Conservation (phyloP, 2,329 filamentous ascomycete genomes). For the Apiospora arundinis region DNA sequence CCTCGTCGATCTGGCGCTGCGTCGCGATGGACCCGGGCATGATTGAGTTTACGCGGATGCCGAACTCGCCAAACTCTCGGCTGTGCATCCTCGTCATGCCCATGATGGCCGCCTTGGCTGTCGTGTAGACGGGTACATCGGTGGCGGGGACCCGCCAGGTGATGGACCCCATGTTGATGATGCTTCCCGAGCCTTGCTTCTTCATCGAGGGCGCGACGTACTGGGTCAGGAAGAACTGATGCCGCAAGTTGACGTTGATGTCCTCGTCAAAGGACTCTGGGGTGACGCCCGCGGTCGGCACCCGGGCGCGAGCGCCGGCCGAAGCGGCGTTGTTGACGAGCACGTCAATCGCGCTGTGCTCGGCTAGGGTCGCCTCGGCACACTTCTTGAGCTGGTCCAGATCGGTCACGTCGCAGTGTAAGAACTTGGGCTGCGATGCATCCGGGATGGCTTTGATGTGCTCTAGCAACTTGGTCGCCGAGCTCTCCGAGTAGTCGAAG, state of each 20-base stretch:
- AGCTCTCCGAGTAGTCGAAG: constrained; percentile 46
- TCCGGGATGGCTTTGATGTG: constrained; percentile 32
- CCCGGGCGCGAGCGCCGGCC: constrained; percentile 34
- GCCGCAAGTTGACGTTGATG: constrained; percentile 52
- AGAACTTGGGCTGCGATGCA: constrained; percentile 43
- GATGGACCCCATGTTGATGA: constrained; percentile 49
- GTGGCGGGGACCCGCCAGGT: constrained; percentile 44
- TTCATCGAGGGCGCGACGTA: constrained; percentile 45
- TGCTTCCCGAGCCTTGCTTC: constrained; percentile 38
- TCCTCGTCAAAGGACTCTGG: constrained; percentile 49
- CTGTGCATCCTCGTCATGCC: constrained; percentile 47
- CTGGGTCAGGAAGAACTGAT: constrained; percentile 51
- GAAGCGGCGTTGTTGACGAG: constrained; percentile 46
- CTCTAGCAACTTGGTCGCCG: constrained; percentile 40
- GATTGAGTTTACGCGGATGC: constrained; percentile 53
- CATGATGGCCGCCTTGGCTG: constrained; percentile 47
- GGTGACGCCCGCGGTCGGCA: constrained; percentile 45
- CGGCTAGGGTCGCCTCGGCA: constrained; percentile 40
- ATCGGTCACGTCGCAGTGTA: constrained; percentile 50
- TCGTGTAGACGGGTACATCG: constrained; percentile 42
- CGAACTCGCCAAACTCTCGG: constrained; percentile 44
- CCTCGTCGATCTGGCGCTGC: constrained; percentile 48
- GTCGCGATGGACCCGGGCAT: constrained; percentile 57
- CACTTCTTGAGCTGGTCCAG: constrained; percentile 42
- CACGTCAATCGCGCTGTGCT: constrained; percentile 39